Conservation (phyloP, 2,329 filamentous ascomycete genomes). For the Neospermospora avenae region DNA sequence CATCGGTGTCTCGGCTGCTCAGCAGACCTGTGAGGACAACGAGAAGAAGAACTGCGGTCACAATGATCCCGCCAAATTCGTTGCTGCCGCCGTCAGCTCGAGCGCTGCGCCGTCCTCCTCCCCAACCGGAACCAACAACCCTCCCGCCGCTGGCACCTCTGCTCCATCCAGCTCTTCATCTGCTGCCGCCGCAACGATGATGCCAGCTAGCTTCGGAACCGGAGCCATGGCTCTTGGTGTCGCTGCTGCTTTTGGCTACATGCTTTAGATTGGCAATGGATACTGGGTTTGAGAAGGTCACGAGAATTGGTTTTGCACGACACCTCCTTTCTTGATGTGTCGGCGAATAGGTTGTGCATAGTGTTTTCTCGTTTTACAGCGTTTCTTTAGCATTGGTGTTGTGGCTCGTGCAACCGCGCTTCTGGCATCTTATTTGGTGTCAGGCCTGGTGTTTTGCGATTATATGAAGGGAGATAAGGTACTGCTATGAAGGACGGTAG, state of each 20-base stretch:
- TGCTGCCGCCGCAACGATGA: constrained; percentile 42
- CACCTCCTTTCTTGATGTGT: constrained; percentile 8
- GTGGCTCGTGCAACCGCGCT: constrained; percentile 28
- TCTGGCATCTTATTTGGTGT: constrained; percentile 16
- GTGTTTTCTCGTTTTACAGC: constrained; percentile 28
- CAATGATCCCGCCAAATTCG: constrained; percentile 30
- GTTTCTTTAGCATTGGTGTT: constrained; percentile 36
- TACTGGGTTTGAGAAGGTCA: constrained; percentile 2
- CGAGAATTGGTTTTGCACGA: constrained; percentile 4
- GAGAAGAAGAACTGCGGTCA: constrained; percentile 49
- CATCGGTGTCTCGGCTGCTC: constrained; percentile 44
- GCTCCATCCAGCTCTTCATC: constrained; percentile 32
- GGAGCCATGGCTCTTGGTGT: constrained; percentile 48
- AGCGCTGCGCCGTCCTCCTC: constrained; percentile 40
- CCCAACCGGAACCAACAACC: constrained; percentile 25
- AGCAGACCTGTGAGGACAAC: constrained; percentile 44
- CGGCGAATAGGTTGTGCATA: constrained; percentile 26
- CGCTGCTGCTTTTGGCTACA: constrained; percentile 51
- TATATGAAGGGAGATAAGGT: constrained; percentile 7
- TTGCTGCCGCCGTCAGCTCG: constrained; percentile 33
- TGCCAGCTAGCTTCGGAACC: constrained; percentile 39
- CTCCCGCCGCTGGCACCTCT: constrained; percentile 28
- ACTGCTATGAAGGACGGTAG: constrained; percentile 1
- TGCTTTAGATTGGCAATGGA: constrained; percentile 43
- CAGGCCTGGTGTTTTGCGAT: constrained; percentile 27